Evolutionary conservation across 352 stramenopile genomes (phyloP).

Genomic region (Salisapilia sapeloensis): DNA sequence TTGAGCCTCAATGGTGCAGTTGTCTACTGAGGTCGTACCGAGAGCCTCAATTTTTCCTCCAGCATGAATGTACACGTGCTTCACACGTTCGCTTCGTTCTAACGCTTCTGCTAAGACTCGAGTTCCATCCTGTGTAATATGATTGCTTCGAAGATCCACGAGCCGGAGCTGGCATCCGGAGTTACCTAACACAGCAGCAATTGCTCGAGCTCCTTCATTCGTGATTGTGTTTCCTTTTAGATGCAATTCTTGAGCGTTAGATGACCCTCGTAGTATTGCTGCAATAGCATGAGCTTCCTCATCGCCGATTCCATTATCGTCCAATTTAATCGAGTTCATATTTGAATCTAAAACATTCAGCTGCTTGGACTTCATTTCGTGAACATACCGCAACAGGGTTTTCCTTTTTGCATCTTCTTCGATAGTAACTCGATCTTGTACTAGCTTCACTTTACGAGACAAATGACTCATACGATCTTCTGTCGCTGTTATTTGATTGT

Average conservation of each 20-base stretch:
- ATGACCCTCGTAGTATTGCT: conserved; percentile 78
- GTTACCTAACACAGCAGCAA: conserved; percentile 83
- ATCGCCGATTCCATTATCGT: conserved; percentile 84
- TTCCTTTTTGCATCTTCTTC: conserved; percentile 94
- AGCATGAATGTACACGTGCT: conserved; percentile 93
- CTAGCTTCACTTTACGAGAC: conserved; percentile 35
- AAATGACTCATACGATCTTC: conserved; percentile 78
- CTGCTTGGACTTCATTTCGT: conserved; percentile 79
- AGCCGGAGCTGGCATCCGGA: conserved; percentile 49
- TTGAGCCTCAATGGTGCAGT: conserved; percentile 9
- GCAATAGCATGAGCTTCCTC: conserved; percentile 93
- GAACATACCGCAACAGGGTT: conserved; percentile 89
- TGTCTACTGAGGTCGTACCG: conserved; percentile 65
- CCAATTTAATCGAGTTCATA: conserved; percentile 54
- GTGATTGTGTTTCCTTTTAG: conserved; percentile 84
- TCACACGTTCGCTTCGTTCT: conserved; percentile 82
- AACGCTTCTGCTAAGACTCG: conserved; percentile 88
- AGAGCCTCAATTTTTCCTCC: conserved; percentile 91
- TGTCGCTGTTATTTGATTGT: conserved; percentile 27
- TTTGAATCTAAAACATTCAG: too few species aligned
- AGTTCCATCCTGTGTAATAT: conserved; percentile 83
- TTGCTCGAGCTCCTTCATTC: conserved; percentile 83
- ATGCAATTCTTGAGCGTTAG: conserved; percentile 88
- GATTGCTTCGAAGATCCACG: conserved; percentile 87
- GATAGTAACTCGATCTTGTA: conserved; percentile 71